Percentiles rank a stretch among this genome's conserved stretches.
These are phyloP conservation scores for Neostapfia colusana DNA, from an alignment of 176 grass and related monocot species.

Conservation along the genomic window DNA sequence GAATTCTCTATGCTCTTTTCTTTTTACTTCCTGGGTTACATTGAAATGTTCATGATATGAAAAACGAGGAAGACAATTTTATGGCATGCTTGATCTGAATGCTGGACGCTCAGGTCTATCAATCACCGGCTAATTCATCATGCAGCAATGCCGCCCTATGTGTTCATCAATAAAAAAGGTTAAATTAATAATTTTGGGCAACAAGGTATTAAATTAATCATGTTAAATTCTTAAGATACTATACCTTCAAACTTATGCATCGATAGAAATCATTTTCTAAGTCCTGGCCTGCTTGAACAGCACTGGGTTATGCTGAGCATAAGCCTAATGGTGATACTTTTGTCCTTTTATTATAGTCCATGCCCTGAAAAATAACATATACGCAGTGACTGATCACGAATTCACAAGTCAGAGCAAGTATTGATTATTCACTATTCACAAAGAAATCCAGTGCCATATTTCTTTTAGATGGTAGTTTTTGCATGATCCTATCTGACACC, in stretches of 20 bases:
- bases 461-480: background rate
- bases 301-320: background rate
- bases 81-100: background rate
- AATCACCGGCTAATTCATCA: background rate
- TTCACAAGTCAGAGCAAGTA: background rate
- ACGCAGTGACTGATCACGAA: background rate
- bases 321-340: slow-evolving; percentile 85
- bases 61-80: background rate
- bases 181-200: background rate
- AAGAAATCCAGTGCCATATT: background rate
- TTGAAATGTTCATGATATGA: background rate
- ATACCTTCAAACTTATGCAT: slow-evolving; percentile 1
- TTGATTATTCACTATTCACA: background rate
- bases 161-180: background rate
- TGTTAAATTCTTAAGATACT: background rate
- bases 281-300: background rate
- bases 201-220: background rate
- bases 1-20: background rate
- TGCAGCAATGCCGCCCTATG: background rate
- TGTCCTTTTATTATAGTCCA: slow-evolving; percentile 95
- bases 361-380: slow-evolving; percentile 60
- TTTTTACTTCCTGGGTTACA: background rate
- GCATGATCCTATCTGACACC: background rate
- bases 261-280: background rate
- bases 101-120: background rate